Evolutionary conservation across 2,329 filamentous ascomycete species (phyloP).

Genomic region (Pseudogymnoascus sp.): DNA sequence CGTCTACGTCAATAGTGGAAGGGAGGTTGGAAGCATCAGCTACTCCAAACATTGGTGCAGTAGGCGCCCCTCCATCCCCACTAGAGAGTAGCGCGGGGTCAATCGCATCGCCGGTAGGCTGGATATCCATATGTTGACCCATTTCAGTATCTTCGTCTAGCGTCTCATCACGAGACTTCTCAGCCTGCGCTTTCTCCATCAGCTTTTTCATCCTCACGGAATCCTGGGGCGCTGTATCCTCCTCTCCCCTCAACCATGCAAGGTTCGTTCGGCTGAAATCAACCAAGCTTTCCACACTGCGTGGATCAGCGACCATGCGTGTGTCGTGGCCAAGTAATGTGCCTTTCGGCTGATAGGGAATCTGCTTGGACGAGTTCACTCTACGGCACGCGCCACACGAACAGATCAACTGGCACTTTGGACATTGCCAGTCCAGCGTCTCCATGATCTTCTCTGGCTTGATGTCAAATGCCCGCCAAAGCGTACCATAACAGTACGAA

Average conservation of each 20-base stretch:
- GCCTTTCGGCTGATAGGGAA: constrained; percentile 76
- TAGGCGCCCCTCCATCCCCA: neutral
- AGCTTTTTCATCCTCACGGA: constrained; percentile 28
- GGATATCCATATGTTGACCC: neutral
- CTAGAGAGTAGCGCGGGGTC: neutral
- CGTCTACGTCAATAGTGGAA: neutral
- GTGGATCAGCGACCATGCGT: constrained; percentile 76
- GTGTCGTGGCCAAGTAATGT: constrained; percentile 89
- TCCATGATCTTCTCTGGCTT: constrained; percentile 79
- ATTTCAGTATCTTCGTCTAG: neutral
- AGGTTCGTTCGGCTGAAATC: constrained; percentile 88
- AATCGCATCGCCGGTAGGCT: neutral
- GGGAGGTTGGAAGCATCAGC: neutral
- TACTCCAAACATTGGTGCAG: neutral
- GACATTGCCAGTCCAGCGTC: constrained; percentile 76
- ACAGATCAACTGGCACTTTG: constrained; percentile 77
- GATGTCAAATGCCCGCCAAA: constrained; percentile 86
- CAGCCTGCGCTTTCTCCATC: constrained; percentile 26
- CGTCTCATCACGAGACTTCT: constrained; percentile 22
- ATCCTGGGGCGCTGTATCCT: constrained; percentile 38
- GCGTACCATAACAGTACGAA: constrained; percentile 84
- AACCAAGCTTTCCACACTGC: constrained; percentile 82
- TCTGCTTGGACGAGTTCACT: constrained; percentile 51
- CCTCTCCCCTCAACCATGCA: constrained; percentile 62
- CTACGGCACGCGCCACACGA: constrained; percentile 75